Conservation (phyloP, 2,329 filamentous ascomycete species). For the Diaporthe velutina region DNA sequence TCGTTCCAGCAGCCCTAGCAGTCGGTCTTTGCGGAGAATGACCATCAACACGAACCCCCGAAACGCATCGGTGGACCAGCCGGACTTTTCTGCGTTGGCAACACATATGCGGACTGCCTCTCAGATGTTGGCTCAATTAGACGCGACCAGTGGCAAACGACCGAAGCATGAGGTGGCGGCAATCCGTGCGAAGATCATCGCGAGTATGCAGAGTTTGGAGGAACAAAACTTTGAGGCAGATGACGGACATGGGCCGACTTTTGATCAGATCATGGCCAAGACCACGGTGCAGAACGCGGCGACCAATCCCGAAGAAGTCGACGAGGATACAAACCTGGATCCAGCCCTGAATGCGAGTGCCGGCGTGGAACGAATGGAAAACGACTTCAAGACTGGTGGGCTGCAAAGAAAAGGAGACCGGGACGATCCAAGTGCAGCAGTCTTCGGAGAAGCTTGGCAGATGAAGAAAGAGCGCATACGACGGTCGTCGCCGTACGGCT, state of each 20-base stretch:
- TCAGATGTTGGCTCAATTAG: conserved; percentile 87
- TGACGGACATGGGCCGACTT: conserved; percentile 79
- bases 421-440: conserved; percentile 87
- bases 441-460: conserved; percentile 89
- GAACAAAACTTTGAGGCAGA: conserved; percentile 86
- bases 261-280: conserved; percentile 86
- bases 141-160: conserved; percentile 83
- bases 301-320: conserved; percentile 62
- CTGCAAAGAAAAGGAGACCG: conserved; percentile 85
- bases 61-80: conserved; percentile 73
- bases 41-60: conserved; percentile 66
- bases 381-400: conserved; percentile 88
- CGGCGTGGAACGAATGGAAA: conserved; percentile 87
- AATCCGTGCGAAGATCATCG: conserved; percentile 88
- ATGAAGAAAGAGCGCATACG: conserved; percentile 87
- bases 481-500: conserved; percentile 86
- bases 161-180: conserved; percentile 85
- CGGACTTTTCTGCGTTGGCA: conserved; percentile 84
- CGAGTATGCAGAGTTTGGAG: conserved; percentile 89
- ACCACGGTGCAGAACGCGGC: conserved; percentile 67
- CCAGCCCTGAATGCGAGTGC: conserved; percentile 75
- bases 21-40: conserved; percentile 65
- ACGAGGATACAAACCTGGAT: conserved; percentile 66
- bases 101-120: conserved; percentile 91
- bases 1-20: conserved; percentile 75